A percentile compares a stretch with the other conserved stretches of the same genome.
Conservation (phyloP, 1,284 basidiomycete genomes). For the Sphagnurus paluster region DNA sequence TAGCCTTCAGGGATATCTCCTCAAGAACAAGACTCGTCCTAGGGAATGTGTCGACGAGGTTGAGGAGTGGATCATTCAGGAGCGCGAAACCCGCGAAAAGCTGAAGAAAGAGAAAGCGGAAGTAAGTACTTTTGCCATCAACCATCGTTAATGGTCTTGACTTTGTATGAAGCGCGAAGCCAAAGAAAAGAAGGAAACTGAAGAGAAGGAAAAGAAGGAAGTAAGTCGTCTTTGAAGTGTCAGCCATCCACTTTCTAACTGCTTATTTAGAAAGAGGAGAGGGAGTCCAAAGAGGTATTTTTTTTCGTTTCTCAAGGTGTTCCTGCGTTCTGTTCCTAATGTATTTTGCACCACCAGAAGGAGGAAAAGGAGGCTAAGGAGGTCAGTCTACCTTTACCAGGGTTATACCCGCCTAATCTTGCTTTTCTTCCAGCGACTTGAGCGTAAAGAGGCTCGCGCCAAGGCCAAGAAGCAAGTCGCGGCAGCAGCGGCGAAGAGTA, state of each 20-base stretch:
- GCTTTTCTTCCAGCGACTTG: slow-evolving; percentile 41
- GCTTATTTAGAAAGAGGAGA: slow-evolving; percentile 35
- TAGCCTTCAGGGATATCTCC: slow-evolving; percentile 78
- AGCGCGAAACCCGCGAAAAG: slow-evolving; percentile 78
- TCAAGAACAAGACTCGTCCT: slow-evolving; percentile 84
- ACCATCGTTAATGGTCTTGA: slow-evolving; percentile 8
- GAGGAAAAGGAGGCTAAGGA: slow-evolving; percentile 51
- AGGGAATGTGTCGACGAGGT: slow-evolving; percentile 80
- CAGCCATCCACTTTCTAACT: slow-evolving; percentile 3
- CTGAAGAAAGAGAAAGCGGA: slow-evolving; percentile 85
- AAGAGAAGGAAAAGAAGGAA: slow-evolving; percentile 60
- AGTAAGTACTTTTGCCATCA: slow-evolving; percentile 33
- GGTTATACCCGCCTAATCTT: slow-evolving; percentile 1
- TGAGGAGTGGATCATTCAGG: slow-evolving; percentile 68
- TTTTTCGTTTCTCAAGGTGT: slow-evolving; percentile 6
- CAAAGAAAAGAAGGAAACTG: slow-evolving; percentile 71
- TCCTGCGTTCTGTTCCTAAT: not conserved
- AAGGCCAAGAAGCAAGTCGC: slow-evolving; percentile 53
- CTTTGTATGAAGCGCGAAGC: slow-evolving; percentile 58
- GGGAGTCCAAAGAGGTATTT: slow-evolving; percentile 38
- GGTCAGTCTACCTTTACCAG: slow-evolving; percentile 21
- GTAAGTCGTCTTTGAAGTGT: slow-evolving; percentile 30
- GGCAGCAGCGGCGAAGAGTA: slow-evolving; percentile 37
- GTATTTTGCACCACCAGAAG: slow-evolving; percentile 37
- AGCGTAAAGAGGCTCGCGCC: slow-evolving; percentile 54